Evolutionary conservation across 1,139 yeast species (phyloP).

Genomic region (Meyerozyma sp.): DNA sequence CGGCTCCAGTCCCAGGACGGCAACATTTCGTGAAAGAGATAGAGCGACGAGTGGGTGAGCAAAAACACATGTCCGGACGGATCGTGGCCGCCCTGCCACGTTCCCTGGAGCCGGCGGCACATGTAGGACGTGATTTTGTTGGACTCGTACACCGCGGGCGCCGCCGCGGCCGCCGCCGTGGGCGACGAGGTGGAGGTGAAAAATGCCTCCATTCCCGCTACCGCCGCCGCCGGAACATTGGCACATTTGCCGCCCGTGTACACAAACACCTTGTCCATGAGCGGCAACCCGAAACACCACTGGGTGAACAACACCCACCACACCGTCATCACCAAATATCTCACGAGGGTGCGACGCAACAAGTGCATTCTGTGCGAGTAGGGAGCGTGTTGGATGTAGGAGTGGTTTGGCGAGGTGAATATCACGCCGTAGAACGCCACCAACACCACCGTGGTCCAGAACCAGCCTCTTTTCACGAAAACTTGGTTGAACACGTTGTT

Average conservation of each 20-base stretch:
- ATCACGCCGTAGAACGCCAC: constrained; percentile 21
- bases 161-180: background rate
- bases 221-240: constrained; percentile 5
- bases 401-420: background rate
- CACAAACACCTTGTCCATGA: constrained; percentile 82
- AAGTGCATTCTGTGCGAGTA: background rate
- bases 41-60: constrained; percentile 65
- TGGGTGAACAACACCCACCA: constrained; percentile 88
- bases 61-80: constrained; percentile 93
- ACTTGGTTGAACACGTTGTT: constrained; percentile 60
- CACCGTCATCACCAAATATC: constrained; percentile 50
- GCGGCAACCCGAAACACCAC: constrained; percentile 82
- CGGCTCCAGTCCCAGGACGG: constrained; percentile 28
- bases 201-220: constrained; percentile 2
- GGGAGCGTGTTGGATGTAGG: background rate
- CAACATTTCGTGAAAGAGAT: constrained; percentile 61
- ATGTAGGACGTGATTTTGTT: constrained; percentile 35
- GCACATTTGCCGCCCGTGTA: constrained; percentile 80
- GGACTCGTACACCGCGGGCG: constrained; percentile 10
- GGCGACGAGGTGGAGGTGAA: background rate
- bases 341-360: constrained; percentile 19
- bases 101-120: constrained; percentile 62
- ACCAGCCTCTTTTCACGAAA: constrained; percentile 90
- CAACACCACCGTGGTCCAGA: constrained; percentile 64
- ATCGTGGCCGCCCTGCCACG: constrained; percentile 92